A percentile compares a stretch with the other conserved stretches of the same genome.
Evolutionary conservation across 371 early-diverging fungal species (phyloP).

Genomic region (Rhizopus stolonifer): DNA sequence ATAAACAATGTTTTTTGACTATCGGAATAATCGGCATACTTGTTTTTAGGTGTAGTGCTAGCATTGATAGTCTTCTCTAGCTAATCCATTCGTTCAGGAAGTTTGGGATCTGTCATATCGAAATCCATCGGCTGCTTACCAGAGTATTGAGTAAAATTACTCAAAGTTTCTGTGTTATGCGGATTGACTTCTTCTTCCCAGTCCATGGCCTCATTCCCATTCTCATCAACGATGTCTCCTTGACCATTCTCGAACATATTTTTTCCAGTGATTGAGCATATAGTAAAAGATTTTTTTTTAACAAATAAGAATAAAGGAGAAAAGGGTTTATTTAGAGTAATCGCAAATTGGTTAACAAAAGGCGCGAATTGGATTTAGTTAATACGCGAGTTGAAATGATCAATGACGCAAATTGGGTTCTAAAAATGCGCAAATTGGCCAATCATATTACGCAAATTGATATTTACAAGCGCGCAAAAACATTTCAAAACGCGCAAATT

Average conservation of each 20-base stretch:
- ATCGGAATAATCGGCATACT: too few relatives aligned
- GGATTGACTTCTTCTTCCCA: too few relatives aligned
- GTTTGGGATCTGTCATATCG: not conserved
- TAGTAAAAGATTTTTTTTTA: not conserved
- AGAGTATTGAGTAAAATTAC: constrained; percentile 6
- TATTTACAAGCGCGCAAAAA: too few relatives aligned
- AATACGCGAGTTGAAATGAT: too few relatives aligned
- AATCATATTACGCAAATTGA: too few relatives aligned
- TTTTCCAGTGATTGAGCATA: constrained; percentile 7
- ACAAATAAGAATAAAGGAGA: not conserved
- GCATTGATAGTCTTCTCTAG: not conserved
- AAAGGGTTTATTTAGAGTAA: constrained; percentile 1
- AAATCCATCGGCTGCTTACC: not conserved
- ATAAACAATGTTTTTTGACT: too few relatives aligned
- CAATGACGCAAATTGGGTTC: too few relatives aligned
- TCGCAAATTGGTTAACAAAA: not conserved
- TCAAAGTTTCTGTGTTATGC: constrained; percentile 4
- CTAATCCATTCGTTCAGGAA: not conserved
- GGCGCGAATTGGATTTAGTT: not conserved
- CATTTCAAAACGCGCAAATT: too few relatives aligned
- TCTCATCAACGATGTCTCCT: constrained; percentile 2
- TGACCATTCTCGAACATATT: constrained; percentile 2
- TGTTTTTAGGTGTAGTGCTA: not conserved
- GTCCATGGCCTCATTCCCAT: constrained; percentile 1
- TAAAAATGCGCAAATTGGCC: too few relatives aligned